These are phyloP conservation scores for Raphanus sativus DNA, from an alignment of 345 rosid genomes.

Conservation along the genomic window DNA sequence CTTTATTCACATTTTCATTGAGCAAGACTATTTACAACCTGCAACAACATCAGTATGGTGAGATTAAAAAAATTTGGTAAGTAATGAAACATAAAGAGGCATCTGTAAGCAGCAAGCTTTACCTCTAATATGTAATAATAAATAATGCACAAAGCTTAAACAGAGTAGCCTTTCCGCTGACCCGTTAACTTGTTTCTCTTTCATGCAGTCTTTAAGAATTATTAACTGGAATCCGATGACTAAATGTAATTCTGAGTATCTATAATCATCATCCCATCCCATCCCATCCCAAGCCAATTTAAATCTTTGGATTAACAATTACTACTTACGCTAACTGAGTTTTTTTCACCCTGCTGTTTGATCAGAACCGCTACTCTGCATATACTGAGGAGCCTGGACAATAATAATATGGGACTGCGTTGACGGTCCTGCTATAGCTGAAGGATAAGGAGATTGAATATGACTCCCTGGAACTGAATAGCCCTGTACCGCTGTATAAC, in stretches of 20 bases:
- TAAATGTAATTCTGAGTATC: neutral
- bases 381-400: slow-evolving; percentile 72
- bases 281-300: neutral
- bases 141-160: no score
- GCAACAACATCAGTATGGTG: slow-evolving; percentile 29
- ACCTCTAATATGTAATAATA: no score
- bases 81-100: no score
- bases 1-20: slow-evolving; percentile 48
- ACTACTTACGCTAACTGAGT: slow-evolving; percentile 46
- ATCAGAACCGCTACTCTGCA: slow-evolving; percentile 83
- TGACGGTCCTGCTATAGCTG: slow-evolving; percentile 47
- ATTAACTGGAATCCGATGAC: slow-evolving; percentile 13
- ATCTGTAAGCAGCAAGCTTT: neutral
- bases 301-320: neutral
- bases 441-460: slow-evolving; percentile 65
- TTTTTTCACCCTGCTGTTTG: slow-evolving; percentile 71
- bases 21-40: slow-evolving; percentile 61
- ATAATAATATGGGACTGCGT: slow-evolving; percentile 64
- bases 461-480: slow-evolving; percentile 80
- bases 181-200: slow-evolving; percentile 7
- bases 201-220: slow-evolving; percentile 14
- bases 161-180: no score
- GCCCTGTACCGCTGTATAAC: slow-evolving; percentile 67
- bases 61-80: neutral
- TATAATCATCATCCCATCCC: no score